A percentile compares a stretch with the other conserved stretches of the same genome.
Evolutionary conservation across 1,284 basidiomycete species (phyloP).

Genomic region (Ganoderma lingzhi): DNA sequence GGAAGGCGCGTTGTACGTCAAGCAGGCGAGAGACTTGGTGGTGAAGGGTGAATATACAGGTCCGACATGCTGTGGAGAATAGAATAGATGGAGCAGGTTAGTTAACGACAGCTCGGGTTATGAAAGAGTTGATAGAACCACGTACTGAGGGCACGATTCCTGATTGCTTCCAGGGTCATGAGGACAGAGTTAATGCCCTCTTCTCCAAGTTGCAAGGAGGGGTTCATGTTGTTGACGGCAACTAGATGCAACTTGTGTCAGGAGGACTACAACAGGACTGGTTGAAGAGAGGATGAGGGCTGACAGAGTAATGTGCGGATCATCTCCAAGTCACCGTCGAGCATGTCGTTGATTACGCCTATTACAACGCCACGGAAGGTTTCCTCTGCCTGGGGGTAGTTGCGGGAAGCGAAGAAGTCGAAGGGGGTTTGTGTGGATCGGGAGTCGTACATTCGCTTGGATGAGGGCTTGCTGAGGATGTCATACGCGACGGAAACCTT

Average conservation of each 20-base stretch:
- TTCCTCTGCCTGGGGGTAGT: conserved; percentile 69
- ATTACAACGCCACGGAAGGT: conserved; percentile 80
- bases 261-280: neutral
- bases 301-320: conserved; percentile 76
- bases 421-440: conserved; percentile 54
- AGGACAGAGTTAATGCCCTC: conserved; percentile 76
- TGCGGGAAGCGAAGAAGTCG: conserved; percentile 61
- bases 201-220: conserved; percentile 72
- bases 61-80: conserved; percentile 68
- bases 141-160: conserved; percentile 74
- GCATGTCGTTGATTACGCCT: conserved; percentile 81
- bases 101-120: conserved; percentile 10
- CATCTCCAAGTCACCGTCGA: conserved; percentile 86
- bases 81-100: neutral
- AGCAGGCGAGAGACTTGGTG: conserved; percentile 76
- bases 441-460: conserved; percentile 75
- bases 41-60: conserved; percentile 79
- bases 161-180: conserved; percentile 65
- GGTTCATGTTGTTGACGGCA: conserved; percentile 78
- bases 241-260: conserved; percentile 46
- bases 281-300: conserved; percentile 37
- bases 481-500: conserved; percentile 86
- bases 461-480: conserved; percentile 77
- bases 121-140: conserved; percentile 20
- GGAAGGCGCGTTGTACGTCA: conserved; percentile 81